Evolutionary conservation across 1,284 basidiomycete genomes (phyloP), one percentile per base, ranked within the genome.

Genomic region (Pseudozyma sp.): DNA sequence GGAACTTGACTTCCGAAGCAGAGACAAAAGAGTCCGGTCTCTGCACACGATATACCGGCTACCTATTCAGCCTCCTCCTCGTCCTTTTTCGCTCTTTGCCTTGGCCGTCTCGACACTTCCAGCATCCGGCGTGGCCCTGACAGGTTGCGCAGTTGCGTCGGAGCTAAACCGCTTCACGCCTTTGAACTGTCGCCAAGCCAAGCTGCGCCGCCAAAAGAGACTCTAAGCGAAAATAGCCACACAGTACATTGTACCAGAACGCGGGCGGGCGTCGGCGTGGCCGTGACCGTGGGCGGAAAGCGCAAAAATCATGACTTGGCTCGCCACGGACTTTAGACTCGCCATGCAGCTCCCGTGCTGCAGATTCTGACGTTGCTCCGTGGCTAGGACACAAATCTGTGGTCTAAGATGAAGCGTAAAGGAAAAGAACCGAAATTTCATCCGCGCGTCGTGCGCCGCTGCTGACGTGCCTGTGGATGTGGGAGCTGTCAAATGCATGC

Each of bases 261-360:
- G 35, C 35, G 1, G 35, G 24, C 24, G 24, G 24, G 24, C 24
- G 24, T 24, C 24, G 24, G 24, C 24, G 24, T 24, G 24, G 24
- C 24, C 24, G 24, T 24, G 24, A 24, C 24, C 24, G 24, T 24
- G 24, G 24, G 24, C 24, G 24, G 24, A 37, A 42, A 45, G 44
- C 7, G 44, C 44, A 30, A 24, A 10, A 31, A 31, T 24, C 29
- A 43, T 43, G 29, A 48, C 24, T 24, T 24, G 24, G 24, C 24
- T 24, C 35, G 59, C 52, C 59, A 54, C 59, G 59, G 59, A 62
- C 59, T 62, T 62, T 62, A 62, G 59, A 30, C 19, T 54, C 40
- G 39, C 46, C 37, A 29, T 10, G 37, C 40, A 14, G 44, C 13
- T 13, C 5, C 31, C 14, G n/a, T 40, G 56, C 33, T 16, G 40